These are phyloP conservation scores for Chenopodium berlandieri DNA, from an alignment of 148 eudicot species.

Conservation along the genomic window DNA sequence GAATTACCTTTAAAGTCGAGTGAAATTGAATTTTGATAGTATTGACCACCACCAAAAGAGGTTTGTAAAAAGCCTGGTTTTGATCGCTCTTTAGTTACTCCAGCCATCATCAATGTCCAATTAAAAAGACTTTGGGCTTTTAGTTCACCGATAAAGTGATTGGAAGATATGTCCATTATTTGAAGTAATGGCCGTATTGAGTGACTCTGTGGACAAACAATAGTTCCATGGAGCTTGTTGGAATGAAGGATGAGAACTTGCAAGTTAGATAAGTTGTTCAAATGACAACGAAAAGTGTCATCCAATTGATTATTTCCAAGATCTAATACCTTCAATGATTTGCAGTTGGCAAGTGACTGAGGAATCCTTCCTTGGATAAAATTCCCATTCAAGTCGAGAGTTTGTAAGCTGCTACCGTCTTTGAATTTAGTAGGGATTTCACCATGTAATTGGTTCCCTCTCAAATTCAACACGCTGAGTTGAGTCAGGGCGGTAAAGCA, in stretches of 20 bases:
- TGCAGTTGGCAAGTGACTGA: slow-evolving; percentile 45
- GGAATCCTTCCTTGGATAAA: slow-evolving; percentile 46
- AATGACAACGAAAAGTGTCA: slow-evolving; percentile 46
- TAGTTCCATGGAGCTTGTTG: slow-evolving; percentile 41
- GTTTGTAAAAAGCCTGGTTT: background rate
- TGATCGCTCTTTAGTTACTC: background rate
- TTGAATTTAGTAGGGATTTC: slow-evolving; percentile 4
- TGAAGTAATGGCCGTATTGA: background rate
- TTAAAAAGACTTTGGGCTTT: slow-evolving; percentile 1
- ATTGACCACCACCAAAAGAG: background rate
- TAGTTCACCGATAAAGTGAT: slow-evolving; percentile 21
- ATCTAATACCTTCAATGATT: slow-evolving; percentile 33
- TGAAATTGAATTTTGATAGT: slow-evolving; percentile 16
- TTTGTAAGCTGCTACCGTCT: slow-evolving; percentile 11
- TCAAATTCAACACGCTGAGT: background rate
- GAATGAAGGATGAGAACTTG: slow-evolving; percentile 49
- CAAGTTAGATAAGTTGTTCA: slow-evolving; percentile 32
- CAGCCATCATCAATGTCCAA: slow-evolving; percentile 25
- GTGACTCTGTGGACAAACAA: slow-evolving; percentile 6
- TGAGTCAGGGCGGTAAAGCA: slow-evolving; percentile 1
- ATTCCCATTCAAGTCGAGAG: slow-evolving; percentile 13
- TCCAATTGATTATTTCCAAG: slow-evolving; percentile 39
- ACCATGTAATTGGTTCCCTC: slow-evolving; percentile 19
- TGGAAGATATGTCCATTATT: slow-evolving; percentile 45
- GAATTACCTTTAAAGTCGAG: slow-evolving; percentile 8